Evolutionary conservation across 2,329 filamentous ascomycete species (phyloP).

Genomic region (Aspergillus caelatus): DNA sequence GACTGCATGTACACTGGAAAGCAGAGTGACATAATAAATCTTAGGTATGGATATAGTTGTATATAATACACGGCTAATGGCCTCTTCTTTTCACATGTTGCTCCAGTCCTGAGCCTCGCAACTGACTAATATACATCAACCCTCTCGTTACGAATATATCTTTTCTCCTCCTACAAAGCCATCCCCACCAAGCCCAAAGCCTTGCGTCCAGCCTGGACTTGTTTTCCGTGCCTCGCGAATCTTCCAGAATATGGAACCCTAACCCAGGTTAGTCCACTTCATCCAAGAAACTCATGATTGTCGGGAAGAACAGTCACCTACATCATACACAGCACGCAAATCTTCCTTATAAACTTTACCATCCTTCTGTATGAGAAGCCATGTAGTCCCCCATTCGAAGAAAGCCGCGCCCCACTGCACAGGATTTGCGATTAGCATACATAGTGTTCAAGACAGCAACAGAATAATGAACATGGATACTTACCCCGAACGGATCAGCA

Average conservation of each 20-base stretch:
- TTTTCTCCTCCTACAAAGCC: background rate
- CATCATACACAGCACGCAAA: conserved; percentile 34
- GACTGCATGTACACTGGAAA: too few relatives aligned
- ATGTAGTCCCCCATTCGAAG: conserved; percentile 46
- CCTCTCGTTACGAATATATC: background rate
- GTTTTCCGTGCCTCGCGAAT: background rate
- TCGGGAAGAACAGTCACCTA: conserved; percentile 29
- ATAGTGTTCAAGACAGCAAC: background rate
- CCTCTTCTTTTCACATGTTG: too few relatives aligned
- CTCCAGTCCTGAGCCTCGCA: too few relatives aligned
- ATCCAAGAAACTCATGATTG: background rate
- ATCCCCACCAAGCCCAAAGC: background rate
- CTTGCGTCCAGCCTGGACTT: background rate
- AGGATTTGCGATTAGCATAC: background rate
- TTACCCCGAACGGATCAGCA: background rate
- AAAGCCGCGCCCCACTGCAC: conserved; percentile 43
- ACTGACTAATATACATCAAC: too few relatives aligned
- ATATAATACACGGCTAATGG: too few relatives aligned
- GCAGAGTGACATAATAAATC: too few relatives aligned
- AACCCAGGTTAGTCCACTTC: background rate
- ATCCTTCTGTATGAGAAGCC: conserved; percentile 33
- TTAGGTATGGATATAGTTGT: too few relatives aligned
- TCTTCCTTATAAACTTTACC: conserved; percentile 34
- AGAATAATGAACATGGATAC: background rate
- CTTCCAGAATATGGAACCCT: background rate